Percentiles rank a stretch among this genome's conserved stretches.
phyloP scores from a whole-genome alignment of 768 basidiomycete species.

The Strobilomyces echinocephalus region DNA sequence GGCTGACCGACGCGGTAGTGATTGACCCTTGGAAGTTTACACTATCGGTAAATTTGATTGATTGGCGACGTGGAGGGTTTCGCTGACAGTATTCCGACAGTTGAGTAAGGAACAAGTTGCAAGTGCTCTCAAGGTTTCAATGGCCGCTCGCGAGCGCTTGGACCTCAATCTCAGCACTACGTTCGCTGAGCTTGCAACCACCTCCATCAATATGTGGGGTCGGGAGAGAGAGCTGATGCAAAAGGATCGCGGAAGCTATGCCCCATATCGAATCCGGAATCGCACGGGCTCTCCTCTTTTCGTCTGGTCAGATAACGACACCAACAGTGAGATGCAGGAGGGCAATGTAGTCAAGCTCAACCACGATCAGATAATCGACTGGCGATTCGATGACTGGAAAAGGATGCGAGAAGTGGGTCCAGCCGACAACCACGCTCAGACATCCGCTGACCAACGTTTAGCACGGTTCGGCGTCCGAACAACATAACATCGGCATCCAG shows the following conservation, averaged over 20 bases:
- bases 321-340: constrained; percentile 43
- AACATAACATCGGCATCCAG: constrained; percentile 84
- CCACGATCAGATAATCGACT: constrained; percentile 77
- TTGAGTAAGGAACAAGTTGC: constrained; percentile 46
- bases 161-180: constrained; percentile 89
- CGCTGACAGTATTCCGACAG: constrained; percentile 35
- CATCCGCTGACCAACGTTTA: constrained; percentile 17
- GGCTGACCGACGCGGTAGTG: constrained; percentile 41
- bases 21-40: constrained; percentile 96
- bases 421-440: not conserved
- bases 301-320: constrained; percentile 80
- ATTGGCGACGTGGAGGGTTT: not conserved
- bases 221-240: constrained; percentile 68
- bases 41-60: constrained; percentile 44
- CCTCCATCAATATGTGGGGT: constrained; percentile 67
- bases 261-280: constrained; percentile 91
- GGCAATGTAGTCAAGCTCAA: constrained; percentile 54
- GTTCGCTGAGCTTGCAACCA: constrained; percentile 80
- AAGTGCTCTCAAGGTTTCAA: constrained; percentile 50
- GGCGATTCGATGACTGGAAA: constrained; percentile 97
- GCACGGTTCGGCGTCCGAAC: constrained; percentile 50
- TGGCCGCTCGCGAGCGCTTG: constrained; percentile 77
- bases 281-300: constrained; percentile 82
- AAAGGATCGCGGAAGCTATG: constrained; percentile 80
- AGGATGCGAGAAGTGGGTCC: constrained; percentile 79